Percentiles rank a stretch among this genome's conserved stretches.
phyloP scores from a whole-genome alignment of 2,329 filamentous ascomycete species.

The Talaromyces sp. region DNA sequence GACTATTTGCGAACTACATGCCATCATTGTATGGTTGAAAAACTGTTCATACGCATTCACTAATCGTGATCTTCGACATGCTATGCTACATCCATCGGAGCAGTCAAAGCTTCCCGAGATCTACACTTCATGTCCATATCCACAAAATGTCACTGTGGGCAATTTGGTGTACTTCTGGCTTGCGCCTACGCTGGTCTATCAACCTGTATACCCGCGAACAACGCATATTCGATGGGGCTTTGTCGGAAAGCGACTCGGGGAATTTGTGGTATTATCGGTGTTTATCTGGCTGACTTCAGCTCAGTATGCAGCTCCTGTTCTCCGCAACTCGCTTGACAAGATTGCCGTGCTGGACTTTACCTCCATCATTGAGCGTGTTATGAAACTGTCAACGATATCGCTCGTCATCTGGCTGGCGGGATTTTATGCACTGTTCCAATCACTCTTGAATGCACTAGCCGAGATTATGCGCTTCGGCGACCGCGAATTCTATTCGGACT shows the following conservation, averaged over 20 bases:
- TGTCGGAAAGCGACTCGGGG: constrained; percentile 74
- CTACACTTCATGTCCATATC: constrained; percentile 81
- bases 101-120: constrained; percentile 72
- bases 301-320: constrained; percentile 86
- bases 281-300: constrained; percentile 95
- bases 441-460: constrained; percentile 82
- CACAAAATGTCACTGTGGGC: constrained; percentile 78
- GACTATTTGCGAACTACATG: constrained; percentile 83
- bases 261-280: constrained; percentile 72
- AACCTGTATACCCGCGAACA: constrained; percentile 90
- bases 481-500: constrained; percentile 91
- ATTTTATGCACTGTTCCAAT: constrained; percentile 96
- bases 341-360: constrained; percentile 75
- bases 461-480: constrained; percentile 89
- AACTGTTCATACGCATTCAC: constrained; percentile 94
- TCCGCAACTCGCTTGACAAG: constrained; percentile 85
- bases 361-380: constrained; percentile 79
- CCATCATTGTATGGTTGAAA: constrained; percentile 94
- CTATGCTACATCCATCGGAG: constrained; percentile 72
- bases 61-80: constrained; percentile 89
- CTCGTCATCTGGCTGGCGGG: constrained; percentile 95
- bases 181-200: constrained; percentile 93
- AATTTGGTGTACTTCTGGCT: constrained; percentile 98
- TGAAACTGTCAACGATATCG: constrained; percentile 94
- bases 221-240: constrained; percentile 80